A percentile compares a stretch with the other conserved stretches of the same genome.
Conservation (phyloP, 129 eudicot species). For the Flaveria bidentis region DNA sequence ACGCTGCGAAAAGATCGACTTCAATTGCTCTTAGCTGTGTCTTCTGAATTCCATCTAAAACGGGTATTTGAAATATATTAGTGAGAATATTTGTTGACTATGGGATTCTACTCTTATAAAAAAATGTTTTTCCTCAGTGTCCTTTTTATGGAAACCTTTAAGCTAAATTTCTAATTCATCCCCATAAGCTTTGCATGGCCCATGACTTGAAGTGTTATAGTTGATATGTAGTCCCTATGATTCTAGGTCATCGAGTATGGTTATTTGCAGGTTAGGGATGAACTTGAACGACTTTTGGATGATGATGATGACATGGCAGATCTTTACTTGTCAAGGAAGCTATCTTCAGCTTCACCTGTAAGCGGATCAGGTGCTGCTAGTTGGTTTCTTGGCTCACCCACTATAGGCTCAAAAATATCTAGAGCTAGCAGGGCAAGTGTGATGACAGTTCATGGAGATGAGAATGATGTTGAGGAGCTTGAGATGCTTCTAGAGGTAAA, state of each 20-base stretch:
- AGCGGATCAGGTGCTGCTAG: slow-evolving; percentile 81
- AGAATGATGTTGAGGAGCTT: slow-evolving; percentile 93
- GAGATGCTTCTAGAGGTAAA: slow-evolving; percentile 93
- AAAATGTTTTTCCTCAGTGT: no score
- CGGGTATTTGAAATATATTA: no score
- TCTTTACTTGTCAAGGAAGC: slow-evolving; percentile 81
- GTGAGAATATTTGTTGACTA: no score
- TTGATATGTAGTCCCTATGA: neutral
- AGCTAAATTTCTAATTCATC: no score
- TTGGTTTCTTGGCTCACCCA: slow-evolving; percentile 81
- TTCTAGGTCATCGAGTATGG: slow-evolving; percentile 1
- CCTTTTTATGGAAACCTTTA: no score
- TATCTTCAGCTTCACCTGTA: slow-evolving; percentile 67
- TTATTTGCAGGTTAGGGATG: slow-evolving; percentile 78
- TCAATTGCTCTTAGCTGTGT: no score
- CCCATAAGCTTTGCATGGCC: no score
- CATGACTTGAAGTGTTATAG: no score
- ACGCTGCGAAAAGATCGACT: no score
- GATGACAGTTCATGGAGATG: slow-evolving; percentile 78
- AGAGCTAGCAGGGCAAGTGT: slow-evolving; percentile 89
- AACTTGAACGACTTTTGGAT: slow-evolving; percentile 92
- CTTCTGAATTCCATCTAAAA: no score
- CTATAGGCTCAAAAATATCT: slow-evolving; percentile 78
- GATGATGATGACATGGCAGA: slow-evolving; percentile 98
- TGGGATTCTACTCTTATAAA: no score